Evolutionary conservation across 352 stramenopile genomes (phyloP).

Genomic region (Aphanomyces stellatus): DNA sequence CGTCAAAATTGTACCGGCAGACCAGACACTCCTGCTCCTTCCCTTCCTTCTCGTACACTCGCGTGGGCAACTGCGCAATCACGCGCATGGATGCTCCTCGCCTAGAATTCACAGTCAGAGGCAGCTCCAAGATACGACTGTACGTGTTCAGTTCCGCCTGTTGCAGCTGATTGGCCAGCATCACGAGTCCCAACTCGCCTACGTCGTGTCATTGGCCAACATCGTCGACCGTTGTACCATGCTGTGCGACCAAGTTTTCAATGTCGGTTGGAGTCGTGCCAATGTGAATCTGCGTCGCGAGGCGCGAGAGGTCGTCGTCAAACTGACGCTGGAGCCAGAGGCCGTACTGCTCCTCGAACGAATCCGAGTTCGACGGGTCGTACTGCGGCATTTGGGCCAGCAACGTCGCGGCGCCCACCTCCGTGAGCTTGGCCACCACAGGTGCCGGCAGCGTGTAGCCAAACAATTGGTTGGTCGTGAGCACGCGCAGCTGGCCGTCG

Average conservation of each 20-base stretch:
- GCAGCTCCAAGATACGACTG: not conserved
- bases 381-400: not conserved
- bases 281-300: constrained; percentile 20
- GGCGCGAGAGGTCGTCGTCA: constrained; percentile 55
- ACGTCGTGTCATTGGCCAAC: not conserved
- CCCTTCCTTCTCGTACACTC: constrained; percentile 33
- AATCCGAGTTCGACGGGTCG: constrained; percentile 8
- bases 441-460: constrained; percentile 56
- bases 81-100: constrained; percentile 28
- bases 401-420: constrained; percentile 46
- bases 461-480: constrained; percentile 67
- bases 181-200: constrained; percentile 16
- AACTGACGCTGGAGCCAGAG: constrained; percentile 82
- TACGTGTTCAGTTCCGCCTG: constrained; percentile 18
- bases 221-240: constrained; percentile 28
- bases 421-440: constrained; percentile 49
- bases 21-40: constrained; percentile 62
- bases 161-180: constrained; percentile 20
- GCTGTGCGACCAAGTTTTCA: constrained; percentile 9
- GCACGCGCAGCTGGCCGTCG: constrained; percentile 38
- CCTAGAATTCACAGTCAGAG: constrained; percentile 1
- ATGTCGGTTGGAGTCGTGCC: constrained; percentile 14
- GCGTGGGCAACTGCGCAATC: constrained; percentile 75
- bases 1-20: constrained; percentile 84
- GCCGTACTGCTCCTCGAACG: constrained; percentile 82